Conservation (phyloP, 2,329 filamentous ascomycete genomes). For the Ophiostoma montium region DNA sequence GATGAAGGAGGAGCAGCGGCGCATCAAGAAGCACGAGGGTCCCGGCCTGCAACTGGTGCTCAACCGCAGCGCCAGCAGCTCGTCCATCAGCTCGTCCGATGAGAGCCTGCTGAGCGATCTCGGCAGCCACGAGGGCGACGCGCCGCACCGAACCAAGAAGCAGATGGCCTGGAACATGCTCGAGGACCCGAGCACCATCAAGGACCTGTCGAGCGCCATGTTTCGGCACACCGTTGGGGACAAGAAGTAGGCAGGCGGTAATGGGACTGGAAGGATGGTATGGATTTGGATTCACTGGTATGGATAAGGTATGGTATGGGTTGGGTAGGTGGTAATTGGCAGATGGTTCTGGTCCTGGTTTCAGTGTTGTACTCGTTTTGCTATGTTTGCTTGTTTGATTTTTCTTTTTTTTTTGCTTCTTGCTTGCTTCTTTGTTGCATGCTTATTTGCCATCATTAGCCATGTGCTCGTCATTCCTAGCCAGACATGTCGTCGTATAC, state of each 20-base stretch:
- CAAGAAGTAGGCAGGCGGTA: neutral
- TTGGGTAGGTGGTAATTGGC: too few species aligned
- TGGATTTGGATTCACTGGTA: too few species aligned
- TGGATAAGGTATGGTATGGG: too few species aligned
- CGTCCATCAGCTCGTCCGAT: constrained; percentile 36
- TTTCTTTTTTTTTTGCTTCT: neutral
- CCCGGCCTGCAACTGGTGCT: constrained; percentile 38
- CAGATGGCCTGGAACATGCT: constrained; percentile 37
- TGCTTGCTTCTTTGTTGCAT: too few species aligned
- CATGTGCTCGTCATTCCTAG: too few species aligned
- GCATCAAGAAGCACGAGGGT: constrained; percentile 53
- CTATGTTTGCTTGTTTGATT: neutral
- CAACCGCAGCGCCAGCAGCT: constrained; percentile 36
- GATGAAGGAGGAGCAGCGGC: constrained; percentile 64
- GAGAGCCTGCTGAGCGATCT: constrained; percentile 31
- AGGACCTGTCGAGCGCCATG: constrained; percentile 16
- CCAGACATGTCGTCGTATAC: too few species aligned
- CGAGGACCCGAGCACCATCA: constrained; percentile 34
- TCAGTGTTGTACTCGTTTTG: neutral
- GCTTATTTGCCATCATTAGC: too few species aligned
- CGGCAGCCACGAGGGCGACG: neutral
- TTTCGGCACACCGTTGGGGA: neutral
- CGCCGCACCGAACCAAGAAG: constrained; percentile 29
- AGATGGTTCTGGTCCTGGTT: too few species aligned
- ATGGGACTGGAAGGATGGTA: neutral